Percentiles rank a stretch among this genome's conserved stretches.
phyloP scores from a whole-genome alignment of 1,139 yeast genomes.

The Kurtzmaniella quercitrusa region DNA sequence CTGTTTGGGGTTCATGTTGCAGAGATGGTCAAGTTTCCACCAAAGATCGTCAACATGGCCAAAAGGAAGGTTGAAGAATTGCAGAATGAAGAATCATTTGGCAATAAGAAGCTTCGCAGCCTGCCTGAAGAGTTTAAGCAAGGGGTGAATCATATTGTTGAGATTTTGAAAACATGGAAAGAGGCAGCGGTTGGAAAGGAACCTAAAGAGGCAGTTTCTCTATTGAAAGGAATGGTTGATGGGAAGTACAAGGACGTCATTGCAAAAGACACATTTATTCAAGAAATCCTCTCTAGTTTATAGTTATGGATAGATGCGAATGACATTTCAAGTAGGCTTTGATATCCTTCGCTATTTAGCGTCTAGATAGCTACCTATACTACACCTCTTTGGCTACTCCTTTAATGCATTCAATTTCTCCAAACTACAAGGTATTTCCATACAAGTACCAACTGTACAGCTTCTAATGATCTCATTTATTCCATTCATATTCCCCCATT shows the following conservation, averaged over 20 bases:
- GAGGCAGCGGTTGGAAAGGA: constrained; percentile 37
- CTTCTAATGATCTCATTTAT: no score
- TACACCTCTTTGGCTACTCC: no score
- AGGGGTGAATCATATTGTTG: constrained; percentile 55
- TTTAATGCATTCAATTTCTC: no score
- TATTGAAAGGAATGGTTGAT: constrained; percentile 33
- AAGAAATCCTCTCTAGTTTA: constrained; percentile 35
- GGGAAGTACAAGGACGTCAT: constrained; percentile 20
- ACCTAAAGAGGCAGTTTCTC: constrained; percentile 33
- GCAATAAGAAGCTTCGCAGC: constrained; percentile 49
- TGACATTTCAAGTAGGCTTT: no score
- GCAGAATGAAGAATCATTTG: constrained; percentile 44
- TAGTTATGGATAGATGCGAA: no score
- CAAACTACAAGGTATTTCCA: no score
- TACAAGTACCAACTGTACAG: no score
- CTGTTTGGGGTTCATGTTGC: constrained; percentile 98
- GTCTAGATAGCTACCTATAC: no score
- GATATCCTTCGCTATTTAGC: no score
- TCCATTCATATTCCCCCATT: no score
- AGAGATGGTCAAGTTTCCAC: constrained; percentile 88
- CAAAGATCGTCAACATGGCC: constrained; percentile 87
- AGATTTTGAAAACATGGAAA: constrained; percentile 61
- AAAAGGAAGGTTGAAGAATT: constrained; percentile 87
- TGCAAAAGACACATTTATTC: constrained; percentile 33
- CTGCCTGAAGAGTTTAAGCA: constrained; percentile 47